Percentiles rank a stretch among this genome's conserved stretches.
Conservation (phyloP, 2,329 filamentous ascomycete genomes). For the Penicillium polonicum region DNA sequence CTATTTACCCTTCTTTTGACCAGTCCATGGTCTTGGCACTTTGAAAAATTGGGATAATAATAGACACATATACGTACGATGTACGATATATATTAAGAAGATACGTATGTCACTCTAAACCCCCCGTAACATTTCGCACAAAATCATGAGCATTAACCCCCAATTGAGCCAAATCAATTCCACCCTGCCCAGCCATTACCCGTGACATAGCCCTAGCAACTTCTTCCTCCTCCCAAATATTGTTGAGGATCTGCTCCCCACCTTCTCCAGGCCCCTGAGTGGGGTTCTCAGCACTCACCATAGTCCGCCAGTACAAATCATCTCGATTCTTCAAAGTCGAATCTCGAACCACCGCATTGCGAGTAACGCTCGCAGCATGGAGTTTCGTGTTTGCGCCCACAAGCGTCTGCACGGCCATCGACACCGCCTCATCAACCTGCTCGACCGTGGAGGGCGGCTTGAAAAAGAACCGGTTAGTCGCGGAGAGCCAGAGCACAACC, state of each 20-base stretch:
- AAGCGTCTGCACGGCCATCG: constrained; percentile 54
- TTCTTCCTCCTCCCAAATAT: constrained; percentile 69
- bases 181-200: constrained; percentile 68
- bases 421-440: constrained; percentile 59
- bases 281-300: constrained; percentile 59
- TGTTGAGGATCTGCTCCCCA: constrained; percentile 39
- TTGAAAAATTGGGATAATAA: background rate
- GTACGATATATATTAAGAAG: background rate
- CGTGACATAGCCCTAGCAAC: constrained; percentile 64
- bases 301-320: constrained; percentile 69
- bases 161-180: constrained; percentile 43
- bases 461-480: constrained; percentile 76
- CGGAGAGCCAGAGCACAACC: constrained; percentile 68
- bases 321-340: constrained; percentile 64
- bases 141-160: constrained; percentile 45
- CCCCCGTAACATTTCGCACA: constrained; percentile 44
- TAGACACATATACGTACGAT: background rate
- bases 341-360: constrained; percentile 77
- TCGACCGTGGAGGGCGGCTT: constrained; percentile 61
- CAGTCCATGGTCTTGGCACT: background rate
- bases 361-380: constrained; percentile 69
- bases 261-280: constrained; percentile 54
- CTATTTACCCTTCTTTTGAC: background rate
- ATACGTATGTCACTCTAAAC: constrained; percentile 31
- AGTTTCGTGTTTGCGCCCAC: constrained; percentile 64